Conservation (phyloP, 2,329 filamentous ascomycete species). For the Helotiales sp. region DNA sequence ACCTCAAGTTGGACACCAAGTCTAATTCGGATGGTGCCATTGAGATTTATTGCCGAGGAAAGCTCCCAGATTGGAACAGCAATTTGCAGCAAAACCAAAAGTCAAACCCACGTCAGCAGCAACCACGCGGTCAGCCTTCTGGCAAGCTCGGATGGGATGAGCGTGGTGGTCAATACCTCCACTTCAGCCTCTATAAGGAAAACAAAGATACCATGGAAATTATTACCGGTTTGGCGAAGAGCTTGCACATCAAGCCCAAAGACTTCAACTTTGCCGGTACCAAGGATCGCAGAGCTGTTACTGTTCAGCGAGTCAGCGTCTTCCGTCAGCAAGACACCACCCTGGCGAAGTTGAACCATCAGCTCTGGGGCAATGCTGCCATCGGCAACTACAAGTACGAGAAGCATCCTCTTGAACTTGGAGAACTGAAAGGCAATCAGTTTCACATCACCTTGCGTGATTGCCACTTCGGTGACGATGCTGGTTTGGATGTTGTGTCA, state of each 20-base stretch:
- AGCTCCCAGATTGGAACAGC: constrained; percentile 8
- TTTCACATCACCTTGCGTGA: constrained; percentile 92
- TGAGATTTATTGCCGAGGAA: constrained; percentile 56
- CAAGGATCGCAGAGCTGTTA: constrained; percentile 73
- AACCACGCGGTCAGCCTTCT: constrained; percentile 29
- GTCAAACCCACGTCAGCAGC: constrained; percentile 23
- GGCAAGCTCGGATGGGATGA: constrained; percentile 65
- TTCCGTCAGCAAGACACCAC: constrained; percentile 64
- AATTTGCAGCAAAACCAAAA: constrained; percentile 10
- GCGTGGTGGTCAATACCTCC: constrained; percentile 71
- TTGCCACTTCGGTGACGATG: constrained; percentile 63
- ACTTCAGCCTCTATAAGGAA: constrained; percentile 77
- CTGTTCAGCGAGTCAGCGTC: constrained; percentile 68
- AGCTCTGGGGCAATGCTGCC: constrained; percentile 58
- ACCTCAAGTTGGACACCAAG: constrained; percentile 64
- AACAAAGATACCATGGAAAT: constrained; percentile 81
- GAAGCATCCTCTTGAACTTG: constrained; percentile 74
- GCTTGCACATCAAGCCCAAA: constrained; percentile 62
- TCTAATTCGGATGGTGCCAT: constrained; percentile 64
- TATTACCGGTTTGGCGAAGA: constrained; percentile 62
- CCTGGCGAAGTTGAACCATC: constrained; percentile 68
- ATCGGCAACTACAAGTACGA: constrained; percentile 85
- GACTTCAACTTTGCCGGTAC: constrained; percentile 73
- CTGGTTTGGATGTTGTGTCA: constrained; percentile 53
- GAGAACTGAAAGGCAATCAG: constrained; percentile 86